Conservation (phyloP, 495 filamentous ascomycete genomes). For the Rostrohypoxylon terebratum region DNA sequence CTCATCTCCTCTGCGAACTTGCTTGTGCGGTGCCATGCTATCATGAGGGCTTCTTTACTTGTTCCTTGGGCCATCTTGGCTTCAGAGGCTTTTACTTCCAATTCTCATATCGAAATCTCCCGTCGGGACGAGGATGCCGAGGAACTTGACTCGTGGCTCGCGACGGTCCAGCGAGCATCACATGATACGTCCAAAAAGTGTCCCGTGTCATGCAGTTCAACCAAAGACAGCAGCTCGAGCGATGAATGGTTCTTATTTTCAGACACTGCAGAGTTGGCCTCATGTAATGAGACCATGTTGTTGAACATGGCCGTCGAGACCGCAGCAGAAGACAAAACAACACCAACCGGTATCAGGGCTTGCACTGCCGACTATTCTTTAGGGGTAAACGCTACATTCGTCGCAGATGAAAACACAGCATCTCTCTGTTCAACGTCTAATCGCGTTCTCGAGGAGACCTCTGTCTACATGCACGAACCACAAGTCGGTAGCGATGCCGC, state of each 20-base stretch:
- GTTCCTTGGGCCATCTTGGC: constrained; percentile 10
- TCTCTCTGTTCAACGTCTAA: constrained; percentile 9
- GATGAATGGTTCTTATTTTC: constrained; percentile 4
- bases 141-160: constrained; percentile 5
- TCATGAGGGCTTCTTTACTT: constrained; percentile 12
- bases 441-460: constrained; percentile 2
- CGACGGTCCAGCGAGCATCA: constrained; percentile 9
- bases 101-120: constrained; percentile 2
- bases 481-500: neutral
- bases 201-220: neutral
- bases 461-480: constrained; percentile 7
- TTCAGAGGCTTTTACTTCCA: neutral
- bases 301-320: constrained; percentile 6
- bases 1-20: constrained; percentile 1
- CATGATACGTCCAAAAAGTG: constrained; percentile 2
- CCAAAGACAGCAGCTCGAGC: constrained; percentile 10
- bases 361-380: constrained; percentile 1
- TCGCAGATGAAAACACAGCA: constrained; percentile 2
- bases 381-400: constrained; percentile 8
- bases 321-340: constrained; percentile 8
- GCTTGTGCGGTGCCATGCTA: neutral
- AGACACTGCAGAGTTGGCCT: constrained; percentile 1
- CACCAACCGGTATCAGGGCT: neutral
- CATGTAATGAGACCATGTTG: constrained; percentile 6
- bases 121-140: neutral